Evolutionary conservation across 371 early-diverging fungal species (phyloP), one percentile per base, ranked within the genome.

Genomic region (Mucor sp.): DNA sequence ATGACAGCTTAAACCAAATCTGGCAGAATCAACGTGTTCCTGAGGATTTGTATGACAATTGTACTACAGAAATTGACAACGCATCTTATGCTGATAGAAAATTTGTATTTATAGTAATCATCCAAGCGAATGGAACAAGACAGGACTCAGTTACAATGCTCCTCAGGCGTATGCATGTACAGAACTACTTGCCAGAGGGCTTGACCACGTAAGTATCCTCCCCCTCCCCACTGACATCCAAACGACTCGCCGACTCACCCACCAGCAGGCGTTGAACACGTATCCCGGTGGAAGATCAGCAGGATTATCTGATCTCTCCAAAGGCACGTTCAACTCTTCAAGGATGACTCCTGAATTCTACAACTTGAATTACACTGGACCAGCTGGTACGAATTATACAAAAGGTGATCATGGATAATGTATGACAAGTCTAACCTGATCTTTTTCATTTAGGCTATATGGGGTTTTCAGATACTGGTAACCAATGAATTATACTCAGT

Each of bases 321-420:
- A 62, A 14, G 58, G 60, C 0, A 64, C 55, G 6, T 82, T 82
- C 50, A 72, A 79, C 59, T 64, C 76, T 7, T 60, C 74, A 9
- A 58, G n/a, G 9, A 79, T 82, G 79, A 77, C 68, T 47, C 82
- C 82, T 3, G 30, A 58, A 4, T 74, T 74, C 43, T 82, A 74
- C 39, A 79, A 77, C 48, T 43, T 79, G 21, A 75, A 82, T 66
- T 77, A 79, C 41, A 74, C 78, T 37, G 82, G 82, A 1, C 82
- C 82, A 25, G 76, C 78, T 65, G 82, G 82, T 80, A 67, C 33
- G 58, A 48, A 21, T 19, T 4, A 48, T 4, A 48, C 23, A 19
- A 37, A n/a, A 37, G 32, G 15, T 12, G 17, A 32, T 19, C 23
- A 30, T 47, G 47, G 7, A 47, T 47, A 47, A 47, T 47, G 47